These are phyloP conservation scores for Chrysosporium queenslandicum DNA, from an alignment of 2,329 filamentous ascomycete genomes.

Conservation along the genomic window DNA sequence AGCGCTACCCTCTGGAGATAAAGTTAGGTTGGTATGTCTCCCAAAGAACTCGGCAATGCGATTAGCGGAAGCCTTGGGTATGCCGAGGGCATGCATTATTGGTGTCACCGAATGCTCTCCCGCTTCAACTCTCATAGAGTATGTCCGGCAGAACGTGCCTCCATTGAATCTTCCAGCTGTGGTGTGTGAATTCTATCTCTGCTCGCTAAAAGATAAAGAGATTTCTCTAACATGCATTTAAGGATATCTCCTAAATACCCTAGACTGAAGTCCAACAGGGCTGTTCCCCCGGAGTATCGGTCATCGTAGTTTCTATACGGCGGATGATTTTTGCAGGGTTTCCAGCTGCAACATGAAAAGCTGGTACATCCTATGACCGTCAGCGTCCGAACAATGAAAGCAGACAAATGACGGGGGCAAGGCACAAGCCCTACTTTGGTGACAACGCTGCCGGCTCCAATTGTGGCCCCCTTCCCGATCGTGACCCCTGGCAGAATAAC, in stretches of 20 bases:
- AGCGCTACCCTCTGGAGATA: slow-evolving; percentile 9
- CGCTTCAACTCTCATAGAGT: slow-evolving; percentile 11
- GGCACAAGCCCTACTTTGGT: slow-evolving; percentile 49
- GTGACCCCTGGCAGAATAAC: slow-evolving; percentile 66
- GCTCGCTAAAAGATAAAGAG: background rate
- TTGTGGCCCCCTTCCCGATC: slow-evolving; percentile 61
- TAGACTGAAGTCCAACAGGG: background rate
- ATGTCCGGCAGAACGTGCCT: slow-evolving; percentile 8
- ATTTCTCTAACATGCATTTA: background rate
- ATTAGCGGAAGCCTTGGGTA: slow-evolving; percentile 5
- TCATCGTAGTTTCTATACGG: slow-evolving; percentile 32
- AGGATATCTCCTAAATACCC: background rate
- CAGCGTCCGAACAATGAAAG: background rate
- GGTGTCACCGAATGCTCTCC: slow-evolving; percentile 2
- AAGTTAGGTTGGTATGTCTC: slow-evolving; percentile 29
- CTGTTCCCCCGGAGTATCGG: slow-evolving; percentile 12
- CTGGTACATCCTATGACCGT: slow-evolving; percentile 30
- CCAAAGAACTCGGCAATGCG: slow-evolving; percentile 14
- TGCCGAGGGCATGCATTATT: slow-evolving; percentile 10
- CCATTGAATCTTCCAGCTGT: background rate
- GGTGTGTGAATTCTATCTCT: background rate
- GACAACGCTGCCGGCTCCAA: slow-evolving; percentile 75
- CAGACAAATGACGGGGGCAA: background rate
- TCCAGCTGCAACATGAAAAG: slow-evolving; percentile 35
- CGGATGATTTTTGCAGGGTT: slow-evolving; percentile 34